Percentiles rank a stretch among this genome's conserved stretches.
Conservation (phyloP, 2,329 filamentous ascomycete genomes). For the Exserohilum rostratum region DNA sequence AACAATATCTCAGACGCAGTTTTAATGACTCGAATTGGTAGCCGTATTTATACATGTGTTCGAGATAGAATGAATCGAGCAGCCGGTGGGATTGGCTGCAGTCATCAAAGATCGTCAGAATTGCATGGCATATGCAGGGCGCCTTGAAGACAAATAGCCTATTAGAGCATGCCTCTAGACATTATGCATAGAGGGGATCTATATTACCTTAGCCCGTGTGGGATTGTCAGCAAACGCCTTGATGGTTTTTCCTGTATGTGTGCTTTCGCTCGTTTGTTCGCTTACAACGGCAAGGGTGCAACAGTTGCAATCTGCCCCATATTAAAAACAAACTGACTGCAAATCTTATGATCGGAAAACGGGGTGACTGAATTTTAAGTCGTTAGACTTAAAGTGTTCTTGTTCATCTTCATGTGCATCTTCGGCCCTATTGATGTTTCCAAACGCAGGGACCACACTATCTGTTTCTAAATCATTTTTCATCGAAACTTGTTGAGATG, state of each 20-base stretch:
- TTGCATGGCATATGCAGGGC: not conserved
- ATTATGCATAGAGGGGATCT: not conserved
- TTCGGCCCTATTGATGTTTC: too few species aligned
- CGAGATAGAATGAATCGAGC: not conserved
- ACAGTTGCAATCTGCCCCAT: too few species aligned
- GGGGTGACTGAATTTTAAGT: too few species aligned
- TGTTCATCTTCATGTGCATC: too few species aligned
- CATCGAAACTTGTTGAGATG: too few species aligned
- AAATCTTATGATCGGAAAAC: too few species aligned
- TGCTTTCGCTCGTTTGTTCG: not conserved
- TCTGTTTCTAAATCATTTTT: too few species aligned
- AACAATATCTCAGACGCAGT: not conserved
- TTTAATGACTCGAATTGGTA: not conserved
- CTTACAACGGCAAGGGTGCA: not conserved
- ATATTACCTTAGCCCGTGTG: not conserved
- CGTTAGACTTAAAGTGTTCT: too few species aligned
- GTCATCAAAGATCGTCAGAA: not conserved
- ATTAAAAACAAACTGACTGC: too few species aligned
- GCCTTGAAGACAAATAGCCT: not conserved
- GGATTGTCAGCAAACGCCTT: not conserved
- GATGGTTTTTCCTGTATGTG: not conserved
- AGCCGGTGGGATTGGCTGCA: not conserved
- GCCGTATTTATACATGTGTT: not conserved
- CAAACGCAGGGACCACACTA: too few species aligned
- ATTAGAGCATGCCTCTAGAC: not conserved